Conservation (phyloP, 768 basidiomycete genomes). For the Podaxis carcinomalis region DNA sequence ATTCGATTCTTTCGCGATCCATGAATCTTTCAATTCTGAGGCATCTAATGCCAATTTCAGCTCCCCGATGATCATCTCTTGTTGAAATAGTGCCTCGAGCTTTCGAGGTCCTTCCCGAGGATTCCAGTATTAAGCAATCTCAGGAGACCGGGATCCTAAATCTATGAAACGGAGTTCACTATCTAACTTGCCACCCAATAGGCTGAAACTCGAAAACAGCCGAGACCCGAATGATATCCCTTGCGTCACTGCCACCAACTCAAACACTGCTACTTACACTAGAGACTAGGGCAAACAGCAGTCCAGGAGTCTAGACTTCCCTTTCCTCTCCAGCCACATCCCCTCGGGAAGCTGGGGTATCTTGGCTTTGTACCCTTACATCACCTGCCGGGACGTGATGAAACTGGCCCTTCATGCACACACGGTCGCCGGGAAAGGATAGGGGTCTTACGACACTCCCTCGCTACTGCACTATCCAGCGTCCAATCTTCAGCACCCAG, state of each 20-base stretch:
- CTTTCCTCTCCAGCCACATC: not conserved
- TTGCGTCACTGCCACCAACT: not conserved
- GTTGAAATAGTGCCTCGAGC: not conserved
- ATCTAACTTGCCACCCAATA: not conserved
- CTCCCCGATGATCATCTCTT: not conserved
- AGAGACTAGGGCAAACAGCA: not conserved
- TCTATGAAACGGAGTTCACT: not conserved
- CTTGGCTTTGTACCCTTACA: not conserved
- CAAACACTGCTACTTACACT: no score
- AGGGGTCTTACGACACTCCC: not conserved
- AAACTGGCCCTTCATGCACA: not conserved
- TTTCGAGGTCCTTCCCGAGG: not conserved
- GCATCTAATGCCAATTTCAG: not conserved
- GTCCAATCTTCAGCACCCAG: not conserved
- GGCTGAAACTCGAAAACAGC: not conserved
- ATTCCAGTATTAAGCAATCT: not conserved
- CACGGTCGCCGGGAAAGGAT: not conserved
- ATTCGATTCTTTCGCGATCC: slow-evolving; percentile 1
- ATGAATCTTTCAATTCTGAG: not conserved
- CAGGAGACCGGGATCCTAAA: not conserved
- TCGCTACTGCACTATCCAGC: not conserved
- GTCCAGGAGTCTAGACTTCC: not conserved
- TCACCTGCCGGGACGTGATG: not conserved
- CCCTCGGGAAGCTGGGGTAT: not conserved
- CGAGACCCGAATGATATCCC: not conserved